Conservation (phyloP, 2,329 filamentous ascomycete species). For the Pseudonectria foliicola region DNA sequence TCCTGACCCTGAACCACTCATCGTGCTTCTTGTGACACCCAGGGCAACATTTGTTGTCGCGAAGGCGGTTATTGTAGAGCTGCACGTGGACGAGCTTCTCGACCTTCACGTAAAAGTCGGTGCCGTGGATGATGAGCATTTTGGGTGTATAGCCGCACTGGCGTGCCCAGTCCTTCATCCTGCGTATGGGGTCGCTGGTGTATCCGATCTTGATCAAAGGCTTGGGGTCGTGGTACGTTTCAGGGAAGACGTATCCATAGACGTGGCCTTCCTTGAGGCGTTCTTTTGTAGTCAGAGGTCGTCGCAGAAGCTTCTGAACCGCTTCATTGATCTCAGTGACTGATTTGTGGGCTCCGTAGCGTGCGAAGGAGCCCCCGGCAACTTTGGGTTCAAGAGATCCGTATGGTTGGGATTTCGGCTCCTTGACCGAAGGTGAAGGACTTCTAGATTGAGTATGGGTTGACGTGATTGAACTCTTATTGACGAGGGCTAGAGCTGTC, state of each 20-base stretch:
- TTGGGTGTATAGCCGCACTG: constrained; percentile 20
- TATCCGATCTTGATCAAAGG: constrained; percentile 26
- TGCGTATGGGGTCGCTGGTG: constrained; percentile 11
- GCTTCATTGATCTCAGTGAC: constrained; percentile 9
- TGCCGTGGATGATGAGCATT: constrained; percentile 7
- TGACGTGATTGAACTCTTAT: too few relatives aligned
- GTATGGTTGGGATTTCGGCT: not conserved
- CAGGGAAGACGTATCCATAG: constrained; percentile 20
- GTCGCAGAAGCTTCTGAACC: constrained; percentile 10
- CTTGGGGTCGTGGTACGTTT: constrained; percentile 7
- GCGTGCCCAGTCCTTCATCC: constrained; percentile 17
- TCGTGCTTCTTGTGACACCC: constrained; percentile 15
- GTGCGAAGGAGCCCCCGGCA: constrained; percentile 12
- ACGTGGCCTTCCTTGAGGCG: constrained; percentile 10
- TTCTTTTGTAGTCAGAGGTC: constrained; percentile 1
- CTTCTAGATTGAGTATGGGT: too few relatives aligned
- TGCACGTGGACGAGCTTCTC: constrained; percentile 24
- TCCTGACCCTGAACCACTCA: constrained; percentile 24
- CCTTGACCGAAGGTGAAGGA: too few relatives aligned
- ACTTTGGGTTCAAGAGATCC: not conserved
- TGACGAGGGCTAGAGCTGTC: too few relatives aligned
- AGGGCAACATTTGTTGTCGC: constrained; percentile 16
- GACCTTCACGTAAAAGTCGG: constrained; percentile 19
- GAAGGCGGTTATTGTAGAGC: constrained; percentile 18
- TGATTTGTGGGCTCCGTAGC: constrained; percentile 5